Base-by-base conservation (phyloP, 2,329 filamentous ascomycete genomes). In the Trichoderma sp. region DNA sequence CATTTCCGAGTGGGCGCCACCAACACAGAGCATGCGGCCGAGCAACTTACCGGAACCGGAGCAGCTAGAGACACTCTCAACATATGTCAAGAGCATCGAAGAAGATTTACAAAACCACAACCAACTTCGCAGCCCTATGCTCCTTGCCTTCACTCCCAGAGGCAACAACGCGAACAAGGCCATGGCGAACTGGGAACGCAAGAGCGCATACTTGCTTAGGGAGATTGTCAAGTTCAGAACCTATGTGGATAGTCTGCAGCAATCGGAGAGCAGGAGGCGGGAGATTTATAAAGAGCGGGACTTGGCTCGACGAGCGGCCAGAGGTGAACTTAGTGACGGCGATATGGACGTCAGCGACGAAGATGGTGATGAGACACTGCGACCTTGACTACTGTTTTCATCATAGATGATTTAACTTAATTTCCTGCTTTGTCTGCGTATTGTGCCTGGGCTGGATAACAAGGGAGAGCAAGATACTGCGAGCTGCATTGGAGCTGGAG, bases 141-240 rank as follows among this genome's bases (percentile, higher is more conserved):
- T 95, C 74, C 89, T 98, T 73, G 95, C 97, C 9, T 98, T 97
- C 82, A 95, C 94, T 16, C 93, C 95, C 3, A 91, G 95, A 35
- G 93, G 96, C 77, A 89, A 91, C 50, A 98, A 98, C 81, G 90
- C 92, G 18, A 87, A 87, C 77, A 95, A 93, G 84, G 95, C 96
- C 18, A 96, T 98, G 93, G 89, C 92, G 24, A 99, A 99, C 84
- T 99, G 97, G 96, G 95, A 99, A 87, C 92, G 93, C 81, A 98
- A 98, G 86, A 97, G 94, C 74, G 93, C 94, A 35, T 98, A 98
- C 82, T 86, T 99, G 56, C 88, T 98, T 14, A 89, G 94, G 45
- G 97, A 99, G 86, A 98, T 97, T 83, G 95, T 98, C 84, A 98
- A 98, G 84, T 98, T 98, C 85, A 89, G 93, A 76, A 98, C 95